Percentiles rank a stretch among this genome's conserved stretches.
These are phyloP conservation scores for Lactarius akahatsu DNA, from an alignment of 768 basidiomycete species.

Conservation along the genomic window DNA sequence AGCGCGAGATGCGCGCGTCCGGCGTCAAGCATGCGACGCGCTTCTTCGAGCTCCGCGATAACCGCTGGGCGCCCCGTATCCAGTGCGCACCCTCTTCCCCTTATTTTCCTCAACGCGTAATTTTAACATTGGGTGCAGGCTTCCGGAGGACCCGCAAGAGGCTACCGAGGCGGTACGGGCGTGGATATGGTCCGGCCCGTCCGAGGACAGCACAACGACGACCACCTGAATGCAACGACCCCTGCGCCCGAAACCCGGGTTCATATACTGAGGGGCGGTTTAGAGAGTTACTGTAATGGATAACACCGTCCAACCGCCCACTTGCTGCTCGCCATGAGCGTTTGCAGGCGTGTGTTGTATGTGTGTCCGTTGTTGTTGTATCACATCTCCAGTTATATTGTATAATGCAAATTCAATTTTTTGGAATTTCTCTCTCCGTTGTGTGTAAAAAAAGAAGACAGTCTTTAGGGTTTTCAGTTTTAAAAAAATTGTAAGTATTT, in stretches of 20 bases:
- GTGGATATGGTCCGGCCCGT: slow-evolving; percentile 65
- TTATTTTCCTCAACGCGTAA: too few species aligned
- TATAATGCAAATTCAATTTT: slow-evolving; percentile 20
- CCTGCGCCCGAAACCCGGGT: background rate
- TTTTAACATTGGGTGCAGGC: slow-evolving; percentile 40
- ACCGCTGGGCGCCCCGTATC: slow-evolving; percentile 82
- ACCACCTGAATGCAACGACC: too few species aligned
- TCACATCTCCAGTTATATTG: slow-evolving; percentile 8
- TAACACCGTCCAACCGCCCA: background rate
- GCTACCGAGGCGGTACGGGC: slow-evolving; percentile 65
- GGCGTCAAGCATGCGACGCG: slow-evolving; percentile 68
- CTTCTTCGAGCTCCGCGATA: slow-evolving; percentile 77
- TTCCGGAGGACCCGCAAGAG: slow-evolving; percentile 66
- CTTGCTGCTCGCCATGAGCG: background rate
- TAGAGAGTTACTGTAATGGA: background rate
- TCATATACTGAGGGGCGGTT: background rate
- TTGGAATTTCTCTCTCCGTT: background rate
- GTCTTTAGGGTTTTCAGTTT: background rate
- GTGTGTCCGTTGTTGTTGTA: slow-evolving; percentile 6
- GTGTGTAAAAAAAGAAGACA: too few species aligned
- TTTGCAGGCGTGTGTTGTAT: background rate
- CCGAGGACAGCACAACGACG: background rate
- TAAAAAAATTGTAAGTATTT: background rate
- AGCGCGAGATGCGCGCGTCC: slow-evolving; percentile 73
- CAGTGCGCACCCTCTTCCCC: slow-evolving; percentile 46